phyloP scores from a whole-genome alignment of 768 basidiomycete species.

The Leccinum olivaceopallidum region DNA sequence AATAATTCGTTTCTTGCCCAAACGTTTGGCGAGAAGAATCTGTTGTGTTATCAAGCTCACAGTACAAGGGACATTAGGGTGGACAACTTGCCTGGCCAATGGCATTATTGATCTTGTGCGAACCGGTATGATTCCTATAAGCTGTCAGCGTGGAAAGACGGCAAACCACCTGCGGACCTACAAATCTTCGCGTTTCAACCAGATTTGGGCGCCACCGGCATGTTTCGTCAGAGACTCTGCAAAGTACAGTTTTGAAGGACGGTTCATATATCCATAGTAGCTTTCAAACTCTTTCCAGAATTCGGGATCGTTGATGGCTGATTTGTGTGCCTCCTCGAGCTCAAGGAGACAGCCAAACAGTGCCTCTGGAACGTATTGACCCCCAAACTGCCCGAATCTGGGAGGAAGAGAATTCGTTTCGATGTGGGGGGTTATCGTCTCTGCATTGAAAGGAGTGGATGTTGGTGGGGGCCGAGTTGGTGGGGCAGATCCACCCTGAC shows the following conservation, averaged over 20 bases:
- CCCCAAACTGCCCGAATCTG: conserved; percentile 94
- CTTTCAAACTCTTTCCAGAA: conserved; percentile 92
- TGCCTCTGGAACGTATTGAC: conserved; percentile 96
- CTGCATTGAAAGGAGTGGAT: conserved; percentile 3
- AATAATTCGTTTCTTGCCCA: conserved; percentile 96
- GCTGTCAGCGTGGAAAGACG: conserved; percentile 4
- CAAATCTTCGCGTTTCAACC: conserved; percentile 97
- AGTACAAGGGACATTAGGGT: neutral
- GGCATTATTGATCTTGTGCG: conserved; percentile 99
- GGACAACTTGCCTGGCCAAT: conserved; percentile 77
- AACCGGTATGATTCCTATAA: conserved; percentile 93
- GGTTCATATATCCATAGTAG: conserved; percentile 91
- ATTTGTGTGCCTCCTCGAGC: conserved; percentile 87
- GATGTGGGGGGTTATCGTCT: conserved; percentile 24
- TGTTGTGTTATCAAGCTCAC: conserved; percentile 30
- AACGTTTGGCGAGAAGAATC: conserved; percentile 90
- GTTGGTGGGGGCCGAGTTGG: conserved; percentile 6
- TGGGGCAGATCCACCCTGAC: conserved; percentile 37
- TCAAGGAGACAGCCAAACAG: conserved; percentile 92
- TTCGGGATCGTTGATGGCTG: conserved; percentile 81
- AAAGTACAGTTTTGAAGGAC: conserved; percentile 89
- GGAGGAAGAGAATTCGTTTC: conserved; percentile 60
- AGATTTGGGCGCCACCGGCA: conserved; percentile 92
- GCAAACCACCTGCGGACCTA: conserved; percentile 35
- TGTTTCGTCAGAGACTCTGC: conserved; percentile 89